Base-by-base conservation (phyloP, 192 early-diverging fungal genomes). In the Jimgerdemannia lactiflua region DNA sequence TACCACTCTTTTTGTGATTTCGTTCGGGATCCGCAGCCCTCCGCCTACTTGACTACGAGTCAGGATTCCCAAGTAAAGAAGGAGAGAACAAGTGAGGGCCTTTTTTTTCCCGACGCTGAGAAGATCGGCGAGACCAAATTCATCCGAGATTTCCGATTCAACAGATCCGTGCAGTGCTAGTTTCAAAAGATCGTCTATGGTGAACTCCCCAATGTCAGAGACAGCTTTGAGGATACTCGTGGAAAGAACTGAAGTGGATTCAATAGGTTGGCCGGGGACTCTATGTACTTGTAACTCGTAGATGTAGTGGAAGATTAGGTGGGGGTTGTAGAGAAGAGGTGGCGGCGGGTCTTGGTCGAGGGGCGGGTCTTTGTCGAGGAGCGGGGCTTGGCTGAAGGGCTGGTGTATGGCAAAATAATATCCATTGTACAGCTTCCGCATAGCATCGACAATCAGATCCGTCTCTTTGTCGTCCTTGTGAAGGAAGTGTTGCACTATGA, bases 61-160 rank as follows among this genome's bases (percentile, higher is more conserved):
- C n/a, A 81, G 44, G 41, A 81, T 64, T 40, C 76, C 80, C 41
- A 75, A 73, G 75, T 81, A 81, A 81, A 70, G 75, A 65, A 81
- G 70, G 67, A 81, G 64, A 44, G 80, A 81, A 75, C 76, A 81
- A 68, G 70, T 77, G 69, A 78, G 74, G 65, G 39, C 76, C 71
- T 67, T 81, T 59, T 81, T 74, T 77, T 71, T 72, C 65, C 80
- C 80, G 66, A 78, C 67, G 54, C 29, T 54, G 64, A 80, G 63
- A 10, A 80, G 71, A 70, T 81, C 73, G 71, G 70, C 68, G 75
- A 72, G 77, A 39, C 73, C 66, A 71, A 78, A 81, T 6, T 59
- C 14, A 59, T 6, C 14, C 0, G 6, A 0, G 49, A 59, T 6
- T 14, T 59, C 2, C 2, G 49, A 59, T 14, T 59, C 49, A 59